Percentiles rank a stretch among this genome's conserved stretches.
These are phyloP conservation scores for Xylaria curta DNA, from an alignment of 495 filamentous ascomycete species.

Conservation along the genomic window DNA sequence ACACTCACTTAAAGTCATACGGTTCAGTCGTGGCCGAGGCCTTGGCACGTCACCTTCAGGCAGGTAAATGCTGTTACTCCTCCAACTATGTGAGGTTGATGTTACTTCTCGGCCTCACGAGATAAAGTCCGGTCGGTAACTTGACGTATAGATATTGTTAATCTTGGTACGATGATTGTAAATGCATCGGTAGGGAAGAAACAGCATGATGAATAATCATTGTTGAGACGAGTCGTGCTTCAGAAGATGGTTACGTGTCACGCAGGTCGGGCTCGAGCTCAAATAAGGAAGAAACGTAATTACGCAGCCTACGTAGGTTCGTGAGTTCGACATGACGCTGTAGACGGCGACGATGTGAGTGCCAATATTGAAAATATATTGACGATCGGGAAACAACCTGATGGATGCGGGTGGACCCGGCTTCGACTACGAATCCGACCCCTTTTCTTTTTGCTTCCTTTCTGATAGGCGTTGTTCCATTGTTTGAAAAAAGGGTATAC, in stretches of 20 bases:
- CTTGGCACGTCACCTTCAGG: neutral
- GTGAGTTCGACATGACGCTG: neutral
- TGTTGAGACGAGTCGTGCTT: neutral
- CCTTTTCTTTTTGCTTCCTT: neutral
- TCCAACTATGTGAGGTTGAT: neutral
- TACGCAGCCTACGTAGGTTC: neutral
- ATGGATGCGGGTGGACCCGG: slow-evolving; percentile 8
- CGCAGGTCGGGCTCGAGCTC: neutral
- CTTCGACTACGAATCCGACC: slow-evolving; percentile 12
- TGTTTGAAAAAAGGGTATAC: neutral
- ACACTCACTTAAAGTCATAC: neutral
- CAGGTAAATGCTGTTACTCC: neutral
- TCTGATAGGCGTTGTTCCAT: neutral
- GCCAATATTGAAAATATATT: slow-evolving; percentile 14
- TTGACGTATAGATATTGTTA: neutral
- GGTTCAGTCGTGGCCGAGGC: neutral
- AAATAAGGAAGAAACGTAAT: neutral
- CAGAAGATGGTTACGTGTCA: slow-evolving; percentile 17
- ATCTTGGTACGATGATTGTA: neutral
- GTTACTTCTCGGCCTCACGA: neutral
- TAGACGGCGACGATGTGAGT: slow-evolving; percentile 1
- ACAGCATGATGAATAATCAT: slow-evolving; percentile 2
- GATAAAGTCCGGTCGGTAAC: neutral
- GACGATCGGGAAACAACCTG: neutral
- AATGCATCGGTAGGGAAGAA: neutral